Percentiles rank a stretch among this genome's conserved stretches.
These are phyloP conservation scores for Tetracladium marchalianum DNA, from an alignment of 495 filamentous ascomycete genomes.

Conservation along the genomic window DNA sequence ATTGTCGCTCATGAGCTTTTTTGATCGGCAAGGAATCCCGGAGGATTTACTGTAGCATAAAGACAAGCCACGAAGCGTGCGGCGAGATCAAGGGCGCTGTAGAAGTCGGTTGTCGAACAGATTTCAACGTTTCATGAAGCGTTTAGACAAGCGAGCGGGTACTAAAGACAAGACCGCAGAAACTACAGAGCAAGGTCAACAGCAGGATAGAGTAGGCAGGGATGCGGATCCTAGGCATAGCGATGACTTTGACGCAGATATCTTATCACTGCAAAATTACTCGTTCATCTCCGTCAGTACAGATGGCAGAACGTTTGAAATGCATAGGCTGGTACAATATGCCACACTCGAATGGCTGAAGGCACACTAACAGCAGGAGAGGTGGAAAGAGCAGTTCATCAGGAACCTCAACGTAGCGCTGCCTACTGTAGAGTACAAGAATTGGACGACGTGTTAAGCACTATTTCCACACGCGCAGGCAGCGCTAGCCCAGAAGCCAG, in stretches of 20 bases:
- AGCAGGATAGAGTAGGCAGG: too few relatives aligned
- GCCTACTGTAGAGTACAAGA: constrained; percentile 28
- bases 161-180: too few relatives aligned
- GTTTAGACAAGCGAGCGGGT: too few relatives aligned
- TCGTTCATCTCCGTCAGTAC: constrained; percentile 28
- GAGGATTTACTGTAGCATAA: constrained; percentile 15
- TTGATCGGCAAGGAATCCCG: constrained; percentile 27
- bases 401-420: constrained; percentile 27
- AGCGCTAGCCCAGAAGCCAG: constrained; percentile 10
- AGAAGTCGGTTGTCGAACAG: constrained; percentile 1
- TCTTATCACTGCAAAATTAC: constrained; percentile 29
- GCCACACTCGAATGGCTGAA: constrained; percentile 34
- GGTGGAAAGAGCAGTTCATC: constrained; percentile 26
- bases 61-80: not conserved
- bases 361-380: constrained; percentile 25
- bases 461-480: constrained; percentile 21
- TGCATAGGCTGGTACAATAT: constrained; percentile 39
- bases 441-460: constrained; percentile 20
- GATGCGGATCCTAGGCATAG: constrained; percentile 2
- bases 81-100: constrained; percentile 1
- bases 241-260: constrained; percentile 31
- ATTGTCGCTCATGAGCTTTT: constrained; percentile 29
- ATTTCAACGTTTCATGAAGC: too few relatives aligned
- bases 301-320: constrained; percentile 26
- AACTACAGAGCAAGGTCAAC: not conserved